Conservation (phyloP, 331 rosid species). For the Quercus lobata region DNA sequence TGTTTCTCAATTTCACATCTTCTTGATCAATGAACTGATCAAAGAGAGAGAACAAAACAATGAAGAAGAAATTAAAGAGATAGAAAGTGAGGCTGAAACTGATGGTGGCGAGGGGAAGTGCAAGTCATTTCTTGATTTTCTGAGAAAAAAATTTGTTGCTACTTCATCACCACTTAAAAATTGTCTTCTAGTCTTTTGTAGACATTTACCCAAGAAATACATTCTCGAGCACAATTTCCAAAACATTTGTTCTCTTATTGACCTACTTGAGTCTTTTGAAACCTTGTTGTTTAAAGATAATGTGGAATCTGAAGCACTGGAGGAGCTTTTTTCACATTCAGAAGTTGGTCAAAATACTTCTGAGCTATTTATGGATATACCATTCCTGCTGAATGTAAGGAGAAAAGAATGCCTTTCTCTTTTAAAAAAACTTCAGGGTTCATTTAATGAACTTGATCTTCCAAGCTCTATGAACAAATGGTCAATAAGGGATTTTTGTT, state of each 20-base stretch:
- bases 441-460: constrained; percentile 34
- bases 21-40: constrained; percentile 33
- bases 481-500: constrained; percentile 43
- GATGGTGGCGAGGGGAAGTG: constrained; percentile 4
- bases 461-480: constrained; percentile 22
- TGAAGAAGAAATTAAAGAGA: background rate
- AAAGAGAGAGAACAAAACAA: constrained; percentile 20
- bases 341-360: constrained; percentile 8
- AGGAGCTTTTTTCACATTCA: constrained; percentile 33
- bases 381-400: constrained; percentile 1
- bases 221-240: constrained; percentile 15
- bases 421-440: constrained; percentile 33
- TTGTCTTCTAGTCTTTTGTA: constrained; percentile 36
- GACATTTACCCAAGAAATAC: constrained; percentile 45
- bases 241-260: constrained; percentile 23
- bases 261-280: constrained; percentile 34
- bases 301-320: constrained; percentile 32
- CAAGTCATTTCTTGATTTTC: constrained; percentile 55
- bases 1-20: constrained; percentile 47
- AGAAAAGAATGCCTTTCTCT: constrained; percentile 41
- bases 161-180: constrained; percentile 23
- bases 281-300: constrained; percentile 27
- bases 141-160: constrained; percentile 37
- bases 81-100: constrained; percentile 1
- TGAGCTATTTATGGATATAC: background rate